Evolutionary conservation across 352 stramenopile species (phyloP), one percentile per base, ranked within the genome.

Genomic region (Phytopythium delawarense): DNA sequence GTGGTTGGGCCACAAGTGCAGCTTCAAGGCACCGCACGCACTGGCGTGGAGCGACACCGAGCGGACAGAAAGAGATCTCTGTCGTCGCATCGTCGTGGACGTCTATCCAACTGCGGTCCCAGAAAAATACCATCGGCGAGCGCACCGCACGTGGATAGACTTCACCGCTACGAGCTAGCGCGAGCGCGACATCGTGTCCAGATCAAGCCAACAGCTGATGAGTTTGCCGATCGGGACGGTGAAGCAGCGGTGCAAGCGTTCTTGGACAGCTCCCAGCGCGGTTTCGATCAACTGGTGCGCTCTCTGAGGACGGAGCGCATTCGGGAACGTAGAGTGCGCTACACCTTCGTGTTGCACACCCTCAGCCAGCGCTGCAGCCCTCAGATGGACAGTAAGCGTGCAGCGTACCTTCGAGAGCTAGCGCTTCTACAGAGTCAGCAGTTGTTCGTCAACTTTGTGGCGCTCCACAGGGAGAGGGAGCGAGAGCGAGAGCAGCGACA

Each of bases 401-500:
- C 59, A n/a, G 50, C 37, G 1, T 69, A 65, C 53, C 62, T 75
- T 49, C 62, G 75, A n/a, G 61, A 67, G 16, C 57, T 79, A 6
- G 62, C 76, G 8, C 49, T 44, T 16, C 76, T 73, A 35, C 72
- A 77, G 56, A 70, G 74, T 20, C 59, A 75, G 37, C 72, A 79
- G 34, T 62, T 79, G 42, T 61, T 79, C 63, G 67, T 67, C 62
- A 63, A 75, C 57, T 79, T 77, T 39, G 40, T 59, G 30, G 66
- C 72, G 40, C 74, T 79, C 58, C 66, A 76, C 40, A 73, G 67
- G 32, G 72, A 77, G 50, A 66, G 69, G 30, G 61, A 71, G 34
- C 72, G 73, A 20, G 69, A 79, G 42, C 67, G 72, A 66, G 72
- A 69, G 39, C 63, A 75, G n/a, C 76, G 73, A 45, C 61, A 66